Evolutionary conservation across 148 eudicot genomes (phyloP).

Genomic region (Cornus kousa): DNA sequence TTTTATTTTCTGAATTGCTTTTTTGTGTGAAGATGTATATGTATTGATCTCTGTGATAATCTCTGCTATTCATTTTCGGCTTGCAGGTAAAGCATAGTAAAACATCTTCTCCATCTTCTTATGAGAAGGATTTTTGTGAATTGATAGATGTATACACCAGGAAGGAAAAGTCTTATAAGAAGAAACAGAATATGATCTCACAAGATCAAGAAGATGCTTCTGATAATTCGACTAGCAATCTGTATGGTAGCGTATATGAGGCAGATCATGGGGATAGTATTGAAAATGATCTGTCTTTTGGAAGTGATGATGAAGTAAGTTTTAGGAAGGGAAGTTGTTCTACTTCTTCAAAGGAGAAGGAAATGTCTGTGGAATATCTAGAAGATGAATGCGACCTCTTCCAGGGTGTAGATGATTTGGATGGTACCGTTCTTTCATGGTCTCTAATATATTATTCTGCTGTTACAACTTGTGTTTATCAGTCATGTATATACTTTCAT

Average conservation of each 20-base stretch:
- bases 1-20: not conserved
- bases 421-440: constrained; percentile 44
- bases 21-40: not conserved
- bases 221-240: constrained; percentile 32
- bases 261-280: constrained; percentile 16
- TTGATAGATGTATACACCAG: constrained; percentile 50
- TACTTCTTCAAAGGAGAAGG: constrained; percentile 34
- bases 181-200: constrained; percentile 14
- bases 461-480: not conserved
- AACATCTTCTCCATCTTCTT: constrained; percentile 52
- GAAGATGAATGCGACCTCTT: constrained; percentile 82
- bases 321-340: constrained; percentile 21
- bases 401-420: constrained; percentile 68
- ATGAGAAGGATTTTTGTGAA: constrained; percentile 62
- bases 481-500: not conserved
- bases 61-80: not conserved
- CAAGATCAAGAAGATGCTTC: constrained; percentile 32
- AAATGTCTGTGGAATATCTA: constrained; percentile 70
- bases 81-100: constrained; percentile 72
- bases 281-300: constrained; percentile 30
- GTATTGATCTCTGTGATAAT: constrained; percentile 1
- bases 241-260: constrained; percentile 28
- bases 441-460: not conserved
- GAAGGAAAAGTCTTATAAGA: constrained; percentile 29
- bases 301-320: constrained; percentile 33